Evolutionary conservation across 495 filamentous ascomycete genomes (phyloP).

Genomic region (Penicillium daleae): DNA sequence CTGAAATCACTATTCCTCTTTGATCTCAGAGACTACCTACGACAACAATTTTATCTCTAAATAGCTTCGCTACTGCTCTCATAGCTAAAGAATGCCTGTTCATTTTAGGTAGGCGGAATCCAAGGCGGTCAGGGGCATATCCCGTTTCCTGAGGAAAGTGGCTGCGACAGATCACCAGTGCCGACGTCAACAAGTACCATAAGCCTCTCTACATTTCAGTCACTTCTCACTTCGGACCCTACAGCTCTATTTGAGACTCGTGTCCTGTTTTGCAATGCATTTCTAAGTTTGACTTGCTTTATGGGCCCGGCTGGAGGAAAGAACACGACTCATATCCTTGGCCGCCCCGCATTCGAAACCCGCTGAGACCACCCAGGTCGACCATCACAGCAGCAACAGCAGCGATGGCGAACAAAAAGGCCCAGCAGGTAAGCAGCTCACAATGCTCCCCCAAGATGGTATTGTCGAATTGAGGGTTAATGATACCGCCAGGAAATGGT

Average conservation of each 20-base stretch:
- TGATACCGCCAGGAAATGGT: slow-evolving; percentile 82
- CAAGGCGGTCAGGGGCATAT: neutral
- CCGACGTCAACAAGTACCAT: neutral
- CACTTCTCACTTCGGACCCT: neutral
- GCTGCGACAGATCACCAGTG: neutral
- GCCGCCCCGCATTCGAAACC: slow-evolving; percentile 34
- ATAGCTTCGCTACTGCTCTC: neutral
- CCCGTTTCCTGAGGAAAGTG: neutral
- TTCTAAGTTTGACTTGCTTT: slow-evolving; percentile 15
- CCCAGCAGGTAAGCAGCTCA: slow-evolving; percentile 65
- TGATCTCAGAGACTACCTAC: neutral
- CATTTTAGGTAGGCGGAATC: neutral
- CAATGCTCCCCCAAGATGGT: neutral
- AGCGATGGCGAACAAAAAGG: slow-evolving; percentile 65
- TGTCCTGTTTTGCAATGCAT: slow-evolving; percentile 12
- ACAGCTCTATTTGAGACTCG: neutral
- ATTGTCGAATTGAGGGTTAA: slow-evolving; percentile 19
- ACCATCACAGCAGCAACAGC: slow-evolving; percentile 1
- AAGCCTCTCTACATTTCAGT: neutral
- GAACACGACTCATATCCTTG: slow-evolving; percentile 17
- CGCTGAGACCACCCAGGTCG: slow-evolving; percentile 26
- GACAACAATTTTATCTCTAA: neutral
- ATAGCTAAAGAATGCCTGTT: neutral
- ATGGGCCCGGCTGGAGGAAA: slow-evolving; percentile 27
- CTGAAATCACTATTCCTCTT: neutral